A percentile compares a stretch with the other conserved stretches of the same genome.
Evolutionary conservation across 73 alveolate genomes (phyloP).

Genomic region (Paramecium caudatum): DNA sequence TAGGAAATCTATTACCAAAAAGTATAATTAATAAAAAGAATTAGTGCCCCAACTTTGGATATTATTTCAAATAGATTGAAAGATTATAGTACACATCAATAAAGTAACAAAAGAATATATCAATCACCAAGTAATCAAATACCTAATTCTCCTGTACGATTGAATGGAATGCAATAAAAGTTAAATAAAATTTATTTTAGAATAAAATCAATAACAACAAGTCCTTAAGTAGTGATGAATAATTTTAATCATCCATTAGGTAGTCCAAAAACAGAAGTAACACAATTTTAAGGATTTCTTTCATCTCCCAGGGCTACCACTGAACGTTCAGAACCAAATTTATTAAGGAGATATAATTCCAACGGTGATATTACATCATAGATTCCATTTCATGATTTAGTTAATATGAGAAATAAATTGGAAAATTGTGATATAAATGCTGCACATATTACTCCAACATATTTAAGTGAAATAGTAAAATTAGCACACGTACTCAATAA

Average conservation of each 20-base stretch:
- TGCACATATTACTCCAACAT: slow-evolving; percentile 37
- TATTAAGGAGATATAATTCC: slow-evolving; percentile 2
- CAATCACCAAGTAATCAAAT: background rate
- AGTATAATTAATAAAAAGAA: background rate
- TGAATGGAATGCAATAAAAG: slow-evolving; percentile 60
- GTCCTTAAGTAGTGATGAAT: slow-evolving; percentile 14
- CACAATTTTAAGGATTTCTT: background rate
- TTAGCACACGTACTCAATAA: slow-evolving; percentile 46
- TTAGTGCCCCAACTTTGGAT: slow-evolving; percentile 60
- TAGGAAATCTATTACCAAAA: background rate
- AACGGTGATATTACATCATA: background rate
- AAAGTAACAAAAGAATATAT: slow-evolving; percentile 13
- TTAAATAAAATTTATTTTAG: slow-evolving; percentile 20
- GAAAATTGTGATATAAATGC: slow-evolving; percentile 21
- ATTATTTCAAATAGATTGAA: slow-evolving; percentile 7
- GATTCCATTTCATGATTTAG: slow-evolving; percentile 55
- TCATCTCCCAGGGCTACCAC: slow-evolving; percentile 26
- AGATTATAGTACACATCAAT: background rate
- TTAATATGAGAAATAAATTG: slow-evolving; percentile 37
- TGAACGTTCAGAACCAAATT: background rate
- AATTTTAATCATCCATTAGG: slow-evolving; percentile 32
- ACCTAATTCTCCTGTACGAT: background rate
- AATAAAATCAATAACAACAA: slow-evolving; percentile 13
- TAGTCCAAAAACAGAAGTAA: slow-evolving; percentile 32
- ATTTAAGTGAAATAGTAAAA: slow-evolving; percentile 48